Conservation (phyloP, 257 asterid species). For the Handroanthus guayacan region DNA sequence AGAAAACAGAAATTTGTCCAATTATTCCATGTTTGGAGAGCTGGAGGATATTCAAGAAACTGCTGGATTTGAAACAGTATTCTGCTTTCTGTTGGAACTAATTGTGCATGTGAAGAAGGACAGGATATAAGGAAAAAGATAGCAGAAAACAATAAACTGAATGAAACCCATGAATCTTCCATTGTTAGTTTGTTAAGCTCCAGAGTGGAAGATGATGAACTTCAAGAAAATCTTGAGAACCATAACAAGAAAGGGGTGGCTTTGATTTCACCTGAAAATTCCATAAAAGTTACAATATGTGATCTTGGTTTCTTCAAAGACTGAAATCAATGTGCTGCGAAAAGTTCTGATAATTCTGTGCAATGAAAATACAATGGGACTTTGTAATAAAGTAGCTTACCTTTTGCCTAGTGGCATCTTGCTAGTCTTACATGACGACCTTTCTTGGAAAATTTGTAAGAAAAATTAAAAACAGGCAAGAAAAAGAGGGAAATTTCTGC, state of each 20-base stretch:
- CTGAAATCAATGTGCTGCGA: constrained; percentile 23
- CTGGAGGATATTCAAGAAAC: constrained; percentile 77
- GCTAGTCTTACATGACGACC: constrained; percentile 18
- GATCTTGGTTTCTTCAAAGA: constrained; percentile 3
- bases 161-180: constrained; percentile 31
- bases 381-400: constrained; percentile 39
- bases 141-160: constrained; percentile 39
- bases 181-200: constrained; percentile 18
- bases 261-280: constrained; percentile 34
- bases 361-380: constrained; percentile 23
- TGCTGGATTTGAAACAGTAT: constrained; percentile 68
- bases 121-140: constrained; percentile 35
- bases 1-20: constrained; percentile 87
- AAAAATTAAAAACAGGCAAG: not conserved
- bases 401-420: constrained; percentile 34
- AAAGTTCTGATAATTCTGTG: constrained; percentile 27
- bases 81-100: constrained; percentile 65
- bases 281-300: constrained; percentile 29
- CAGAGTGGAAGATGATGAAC: not conserved
- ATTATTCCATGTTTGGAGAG: constrained; percentile 74
- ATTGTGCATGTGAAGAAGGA: constrained; percentile 55
- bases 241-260: constrained; percentile 29
- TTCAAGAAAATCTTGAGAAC: constrained; percentile 5
- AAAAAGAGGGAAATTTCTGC: constrained; percentile 10
- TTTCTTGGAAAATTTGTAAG: constrained; percentile 14